Evolutionary conservation across 2,329 filamentous ascomycete species (phyloP).

Genomic region (Trichoderma asperellum): DNA sequence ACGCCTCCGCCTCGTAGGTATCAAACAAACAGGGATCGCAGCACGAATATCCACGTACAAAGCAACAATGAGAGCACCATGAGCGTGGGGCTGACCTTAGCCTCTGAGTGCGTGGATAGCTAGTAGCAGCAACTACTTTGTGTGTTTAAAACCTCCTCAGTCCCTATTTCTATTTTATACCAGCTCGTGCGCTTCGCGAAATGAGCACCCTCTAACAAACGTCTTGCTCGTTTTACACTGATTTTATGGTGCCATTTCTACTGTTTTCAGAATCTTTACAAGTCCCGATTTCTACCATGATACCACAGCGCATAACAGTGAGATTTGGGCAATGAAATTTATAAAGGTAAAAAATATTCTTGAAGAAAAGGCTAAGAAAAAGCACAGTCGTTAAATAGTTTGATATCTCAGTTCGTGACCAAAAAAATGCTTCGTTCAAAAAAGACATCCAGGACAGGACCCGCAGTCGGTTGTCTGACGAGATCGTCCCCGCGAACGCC

Average conservation of each 20-base stretch:
- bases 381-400: conserved; percentile 24
- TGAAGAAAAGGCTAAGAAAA: conserved; percentile 18
- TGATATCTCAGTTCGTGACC: conserved; percentile 29
- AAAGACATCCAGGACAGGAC: conserved; percentile 33
- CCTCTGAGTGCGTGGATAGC: too few relatives aligned
- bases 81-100: too few relatives aligned
- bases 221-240: neutral
- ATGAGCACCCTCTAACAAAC: neutral
- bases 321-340: neutral
- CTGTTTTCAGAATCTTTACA: neutral
- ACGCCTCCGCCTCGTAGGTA: too few relatives aligned
- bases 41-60: too few relatives aligned
- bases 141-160: too few relatives aligned
- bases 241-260: neutral
- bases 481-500: conserved; percentile 34
- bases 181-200: neutral
- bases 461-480: conserved; percentile 30
- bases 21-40: too few relatives aligned
- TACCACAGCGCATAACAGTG: neutral
- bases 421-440: conserved; percentile 30
- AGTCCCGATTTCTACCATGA: neutral
- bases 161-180: too few relatives aligned
- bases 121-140: too few relatives aligned
- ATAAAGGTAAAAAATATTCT: conserved; percentile 7
- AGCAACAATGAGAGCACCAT: too few relatives aligned